These are phyloP conservation scores for Linaria vulgaris DNA, from an alignment of 257 asterid genomes.

Conservation along the genomic window DNA sequence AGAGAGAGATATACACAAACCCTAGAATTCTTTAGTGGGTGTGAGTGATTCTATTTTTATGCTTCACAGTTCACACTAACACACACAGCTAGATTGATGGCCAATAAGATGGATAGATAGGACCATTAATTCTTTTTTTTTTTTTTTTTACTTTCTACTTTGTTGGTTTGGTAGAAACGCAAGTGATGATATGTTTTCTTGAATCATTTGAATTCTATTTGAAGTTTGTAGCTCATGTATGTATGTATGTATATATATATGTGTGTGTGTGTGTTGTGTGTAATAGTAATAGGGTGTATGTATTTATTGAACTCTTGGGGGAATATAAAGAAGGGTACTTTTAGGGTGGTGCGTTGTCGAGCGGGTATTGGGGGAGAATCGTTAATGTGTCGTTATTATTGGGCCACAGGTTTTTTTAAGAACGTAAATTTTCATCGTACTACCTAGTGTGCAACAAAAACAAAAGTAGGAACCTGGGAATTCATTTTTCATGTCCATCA, in stretches of 20 bases:
- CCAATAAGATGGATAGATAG: conserved; percentile 5
- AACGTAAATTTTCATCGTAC: conserved; percentile 4
- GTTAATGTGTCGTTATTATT: conserved; percentile 22
- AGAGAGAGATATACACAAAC: conserved; percentile 14
- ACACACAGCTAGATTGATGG: neutral
- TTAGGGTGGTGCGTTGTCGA: conserved; percentile 46
- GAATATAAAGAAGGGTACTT: neutral
- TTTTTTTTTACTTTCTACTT: conserved; percentile 34
- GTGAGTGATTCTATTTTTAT: neutral
- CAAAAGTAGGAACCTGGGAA: neutral
- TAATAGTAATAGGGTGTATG: no score
- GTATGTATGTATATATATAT: no score
- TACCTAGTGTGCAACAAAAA: neutral
- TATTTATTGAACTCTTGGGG: no score
- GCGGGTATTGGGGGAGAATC: conserved; percentile 33
- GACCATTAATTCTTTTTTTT: no score
- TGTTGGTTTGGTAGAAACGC: conserved; percentile 27
- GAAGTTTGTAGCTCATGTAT: neutral
- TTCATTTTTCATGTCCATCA: neutral
- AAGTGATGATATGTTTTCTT: conserved; percentile 7
- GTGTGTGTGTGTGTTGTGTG: no score
- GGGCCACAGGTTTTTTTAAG: conserved; percentile 21
- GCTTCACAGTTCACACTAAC: neutral
- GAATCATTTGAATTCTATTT: conserved; percentile 22
- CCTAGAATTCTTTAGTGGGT: conserved; percentile 31